A percentile compares a stretch with the other conserved stretches of the same genome.
phyloP scores from a whole-genome alignment of 169 alveolate genomes.

The Eimeria praecox region DNA sequence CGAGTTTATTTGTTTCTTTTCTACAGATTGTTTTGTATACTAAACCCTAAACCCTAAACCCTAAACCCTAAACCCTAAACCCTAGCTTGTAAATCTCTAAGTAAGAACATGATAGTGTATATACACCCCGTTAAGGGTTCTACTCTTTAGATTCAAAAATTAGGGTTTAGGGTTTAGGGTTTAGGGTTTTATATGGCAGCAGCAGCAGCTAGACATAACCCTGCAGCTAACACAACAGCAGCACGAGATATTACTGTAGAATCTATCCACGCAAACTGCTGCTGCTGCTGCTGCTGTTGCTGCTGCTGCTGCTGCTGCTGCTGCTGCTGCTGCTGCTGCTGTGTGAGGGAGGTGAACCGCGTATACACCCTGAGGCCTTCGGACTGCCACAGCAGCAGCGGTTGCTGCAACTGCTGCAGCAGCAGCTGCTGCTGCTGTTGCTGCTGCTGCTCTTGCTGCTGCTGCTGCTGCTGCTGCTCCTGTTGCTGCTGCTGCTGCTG shows the following conservation, averaged over 20 bases:
- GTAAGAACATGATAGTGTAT: too few species aligned
- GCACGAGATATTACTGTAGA: not conserved
- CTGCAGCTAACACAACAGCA: not conserved
- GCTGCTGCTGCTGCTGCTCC: not conserved
- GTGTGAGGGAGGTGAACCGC: not conserved
- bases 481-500: not conserved
- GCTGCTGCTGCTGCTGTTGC: constrained; percentile 4
- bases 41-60: not conserved
- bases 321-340: constrained; percentile 7
- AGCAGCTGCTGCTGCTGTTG: too few species aligned
- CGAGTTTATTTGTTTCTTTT: constrained; percentile 94
- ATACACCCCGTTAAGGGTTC: too few species aligned
- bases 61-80: constrained; percentile 4
- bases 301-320: constrained; percentile 10
- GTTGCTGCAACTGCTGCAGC: too few species aligned
- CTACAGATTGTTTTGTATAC: too few species aligned
- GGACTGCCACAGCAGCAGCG: constrained; percentile 2
- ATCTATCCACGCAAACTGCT: not conserved
- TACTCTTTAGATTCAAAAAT: too few species aligned
- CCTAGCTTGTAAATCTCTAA: not conserved
- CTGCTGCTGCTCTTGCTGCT: not conserved
- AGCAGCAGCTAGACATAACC: not conserved
- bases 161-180: not conserved
- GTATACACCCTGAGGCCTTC: not conserved
- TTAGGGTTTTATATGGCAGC: not conserved